Evolutionary conservation across 768 basidiomycete species (phyloP), one percentile per base, ranked within the genome.

Genomic region (Podaxis carcinomalis): DNA sequence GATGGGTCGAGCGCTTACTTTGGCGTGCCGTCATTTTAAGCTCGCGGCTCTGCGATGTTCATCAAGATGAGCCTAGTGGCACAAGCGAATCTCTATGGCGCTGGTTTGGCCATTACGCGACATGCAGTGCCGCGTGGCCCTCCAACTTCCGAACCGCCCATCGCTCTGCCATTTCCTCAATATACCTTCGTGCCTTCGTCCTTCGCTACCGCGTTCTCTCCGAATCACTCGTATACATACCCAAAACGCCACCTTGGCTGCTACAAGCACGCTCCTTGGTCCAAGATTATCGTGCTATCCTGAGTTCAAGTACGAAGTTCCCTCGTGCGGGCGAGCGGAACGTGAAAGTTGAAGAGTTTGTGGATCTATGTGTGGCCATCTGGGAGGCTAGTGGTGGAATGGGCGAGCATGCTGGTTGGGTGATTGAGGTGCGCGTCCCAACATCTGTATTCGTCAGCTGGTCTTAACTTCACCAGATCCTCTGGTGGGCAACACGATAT

Each of bases 401-500:
- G 16, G 83, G 84, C 7, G 83, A 83, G 39, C 80, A 82, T 63
- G 83, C 85, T 1, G 83, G 81, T n/a, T 92, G 90, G 91, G 84
- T 91, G 16, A 81, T 93, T 56, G 92, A 94, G 70, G 90, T 91
- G 63, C 65, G 88, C 84, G 23, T 58, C 42, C 13, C 51, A 57
- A 63, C 52, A 40, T 21, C 23, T 49, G 11, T 62, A 23, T 51
- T 19, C 10, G 32, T n/a, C n/a, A 21, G 32, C 51, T 59, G 44
- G 49, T 53, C 21, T 63, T 40, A 27, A 19, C 25, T 14, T 44
- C 7, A 5, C 54, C 36, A 92, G 90, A 83, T 93, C 21, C 80
- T 98, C 1, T 96, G 93, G 90, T 95, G 93, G 93, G 90, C 93
- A 0, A 95, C 93, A 7, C 86, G 89, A 21, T 82, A 95, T 21